Base-by-base conservation (phyloP, 164 flowering plant species). In the Litsea cubeba region DNA sequence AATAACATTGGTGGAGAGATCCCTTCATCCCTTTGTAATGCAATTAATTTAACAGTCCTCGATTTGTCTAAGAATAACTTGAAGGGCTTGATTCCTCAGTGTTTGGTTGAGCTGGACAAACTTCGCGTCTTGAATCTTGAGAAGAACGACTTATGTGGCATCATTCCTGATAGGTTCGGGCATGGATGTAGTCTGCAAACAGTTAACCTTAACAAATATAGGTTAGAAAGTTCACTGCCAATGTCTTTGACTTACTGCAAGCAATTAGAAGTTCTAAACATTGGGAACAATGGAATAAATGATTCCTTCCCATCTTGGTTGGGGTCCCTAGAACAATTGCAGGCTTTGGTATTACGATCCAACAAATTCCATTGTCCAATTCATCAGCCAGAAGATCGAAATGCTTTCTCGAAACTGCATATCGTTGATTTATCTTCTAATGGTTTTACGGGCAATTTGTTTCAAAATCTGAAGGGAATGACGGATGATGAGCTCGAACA, bases 21-120 rank as follows among this genome's bases (percentile, higher is more conserved):
- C 40, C 92, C 95, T 22, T 50, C 50, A 22, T 85, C 87, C 5
- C 32, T 88, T 0, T 90, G 94, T 80, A 75, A 76, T 60, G 83
- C 80, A 0, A 12, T 0, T 1, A 57, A 35, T 30, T 84, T 87
- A 18, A 73, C 69, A 66, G 88, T 84, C 69, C 87, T 87, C 25
- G 86, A 86, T 62, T 68, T 90, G 26, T 88, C 92, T 0, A 22
- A 67, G 28, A 90, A 90, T 70, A 18, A 20, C 5, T 74, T 89
- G 50, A 74, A 24, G 50, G 89, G 89, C 6, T 15, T 1, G 2
- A 78, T 89, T 10, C 91, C 92, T 0, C 0, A 12, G 0, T 90
- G 95, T 71, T 17, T 90, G 5, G 11, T n/a, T 40, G 2, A 50
- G 7, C 67, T 46, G 58, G 50, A 14, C 12, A 8, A 1, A 8